Conservation (phyloP, 228 moss, liverwort and hornwort genomes). For the Sphagnum magellanicum region DNA sequence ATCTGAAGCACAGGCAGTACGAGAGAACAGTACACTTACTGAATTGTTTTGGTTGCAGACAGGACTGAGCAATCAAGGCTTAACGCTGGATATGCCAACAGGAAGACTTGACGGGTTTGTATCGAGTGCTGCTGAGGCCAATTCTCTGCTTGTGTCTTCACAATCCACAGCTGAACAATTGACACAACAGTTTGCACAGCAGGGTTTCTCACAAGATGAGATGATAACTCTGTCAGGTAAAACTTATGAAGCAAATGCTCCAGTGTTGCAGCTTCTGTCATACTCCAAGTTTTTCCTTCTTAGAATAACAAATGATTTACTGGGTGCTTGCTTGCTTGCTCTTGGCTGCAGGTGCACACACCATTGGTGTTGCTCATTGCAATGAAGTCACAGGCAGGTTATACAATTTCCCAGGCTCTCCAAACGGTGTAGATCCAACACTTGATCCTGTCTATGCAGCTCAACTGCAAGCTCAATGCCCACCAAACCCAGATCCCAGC, state of each 20-base stretch:
- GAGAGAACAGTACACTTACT: too few relatives aligned
- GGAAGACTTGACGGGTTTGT: constrained; percentile 48
- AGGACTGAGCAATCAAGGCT: constrained; percentile 37
- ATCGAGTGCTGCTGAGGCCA: constrained; percentile 27
- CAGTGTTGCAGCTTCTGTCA: not conserved
- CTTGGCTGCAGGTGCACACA: constrained; percentile 60
- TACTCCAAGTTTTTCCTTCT: not conserved
- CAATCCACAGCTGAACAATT: constrained; percentile 30
- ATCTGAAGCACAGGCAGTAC: too few relatives aligned
- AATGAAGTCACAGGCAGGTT: constrained; percentile 39
- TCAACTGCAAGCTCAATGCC: constrained; percentile 36
- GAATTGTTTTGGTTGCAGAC: constrained; percentile 13
- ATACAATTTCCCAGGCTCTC: constrained; percentile 49
- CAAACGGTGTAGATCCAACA: constrained; percentile 55
- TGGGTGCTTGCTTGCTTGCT: not conserved
- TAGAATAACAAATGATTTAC: not conserved
- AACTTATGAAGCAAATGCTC: not conserved
- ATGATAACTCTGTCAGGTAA: constrained; percentile 61
- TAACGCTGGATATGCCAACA: constrained; percentile 44
- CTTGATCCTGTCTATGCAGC: constrained; percentile 40
- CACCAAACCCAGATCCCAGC: constrained; percentile 34
- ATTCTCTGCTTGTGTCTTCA: constrained; percentile 25
- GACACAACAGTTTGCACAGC: constrained; percentile 26
- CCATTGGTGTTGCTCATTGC: constrained; percentile 72
- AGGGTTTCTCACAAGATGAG: constrained; percentile 52